phyloP scores from a whole-genome alignment of 108 stramenopile species.

The Aurantiochytrium sp. region DNA sequence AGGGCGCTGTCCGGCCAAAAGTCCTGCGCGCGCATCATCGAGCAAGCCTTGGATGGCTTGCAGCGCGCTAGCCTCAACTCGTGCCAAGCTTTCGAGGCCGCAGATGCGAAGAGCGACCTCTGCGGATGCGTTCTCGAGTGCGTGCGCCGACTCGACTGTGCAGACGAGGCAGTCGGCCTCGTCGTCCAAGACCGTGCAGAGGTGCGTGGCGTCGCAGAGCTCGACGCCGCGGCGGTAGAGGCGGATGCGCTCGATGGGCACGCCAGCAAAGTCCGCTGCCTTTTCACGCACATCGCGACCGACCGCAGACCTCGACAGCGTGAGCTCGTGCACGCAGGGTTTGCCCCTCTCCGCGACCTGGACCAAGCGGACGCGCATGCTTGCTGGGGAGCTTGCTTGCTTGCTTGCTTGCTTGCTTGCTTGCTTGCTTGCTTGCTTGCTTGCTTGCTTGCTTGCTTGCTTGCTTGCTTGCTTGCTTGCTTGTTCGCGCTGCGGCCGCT shows the following conservation, averaged over 20 bases:
- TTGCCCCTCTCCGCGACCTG: too few species aligned
- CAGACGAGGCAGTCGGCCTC: not conserved
- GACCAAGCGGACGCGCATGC: too few species aligned
- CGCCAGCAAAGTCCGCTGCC: not conserved
- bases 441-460: too few species aligned
- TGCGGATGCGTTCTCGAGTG: not conserved
- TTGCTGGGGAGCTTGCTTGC: too few species aligned
- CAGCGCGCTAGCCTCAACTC: not conserved
- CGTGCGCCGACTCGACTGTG: not conserved
- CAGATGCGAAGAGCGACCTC: not conserved
- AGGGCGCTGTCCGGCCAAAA: constrained; percentile 32
- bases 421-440: too few species aligned
- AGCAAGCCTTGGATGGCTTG: not conserved
- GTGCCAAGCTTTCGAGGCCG: not conserved
- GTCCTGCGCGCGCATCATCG: not conserved
- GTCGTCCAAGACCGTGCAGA: not conserved
- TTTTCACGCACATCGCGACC: not conserved
- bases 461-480: too few species aligned
- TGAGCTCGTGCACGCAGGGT: not conserved
- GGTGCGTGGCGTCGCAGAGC: not conserved
- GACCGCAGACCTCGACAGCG: not conserved
- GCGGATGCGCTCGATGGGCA: not conserved
- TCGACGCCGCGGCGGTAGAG: not conserved
- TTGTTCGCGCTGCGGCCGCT: too few species aligned
- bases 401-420: too few species aligned